Evolutionary conservation across 768 basidiomycete genomes (phyloP), one percentile per base, ranked within the genome.

Genomic region (Jaapia argillacea): DNA sequence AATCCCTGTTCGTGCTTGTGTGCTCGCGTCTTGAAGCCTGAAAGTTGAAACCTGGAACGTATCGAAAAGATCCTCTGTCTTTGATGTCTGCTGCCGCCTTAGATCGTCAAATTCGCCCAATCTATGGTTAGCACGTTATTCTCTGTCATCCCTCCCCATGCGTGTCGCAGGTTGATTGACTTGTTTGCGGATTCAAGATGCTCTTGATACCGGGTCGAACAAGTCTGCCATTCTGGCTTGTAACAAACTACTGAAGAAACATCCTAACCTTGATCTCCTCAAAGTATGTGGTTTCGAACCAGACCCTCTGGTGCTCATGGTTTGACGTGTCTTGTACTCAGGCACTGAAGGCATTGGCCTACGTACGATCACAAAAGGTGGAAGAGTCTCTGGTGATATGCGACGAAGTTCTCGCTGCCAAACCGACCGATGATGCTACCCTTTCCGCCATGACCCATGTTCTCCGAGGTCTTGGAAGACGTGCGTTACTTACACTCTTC

Each of bases 241-340:
- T 65, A 90, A 88, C 61, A 91, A 91, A 62, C 60, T 91, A 23
- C 72, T 91, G 51, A 91, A 89, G 63, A 91, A 89, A 65, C 75
- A 87, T 52, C 82, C 85, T 22, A 78, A 73, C 58, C 83, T 77
- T 59, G 67, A 74, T 35, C 67, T 88, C 24, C 61, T 85, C 56
- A 87, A 86, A 71, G 88, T 76, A 45, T 28, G 56, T 43, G 1
- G 24, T 16, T 20, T 21, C 22, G 24, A 16, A 23, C 28, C 16
- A 16, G 24, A 13, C 22, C 6, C 21, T 1, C 24, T 21, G 3
- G 16, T 13, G 13, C 45, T 4, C n/a, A 26, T 36, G 14, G 13
- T 21, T 21, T 38, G 37, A 22, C 37, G 21, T 21, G 37, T 41
- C 41, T 43, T 51, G 54, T 38, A 24, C 45, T 40, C 54, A 90